phyloP scores from a whole-genome alignment of 192 early-diverging fungal species.

The Coemansia guatemalensis region DNA sequence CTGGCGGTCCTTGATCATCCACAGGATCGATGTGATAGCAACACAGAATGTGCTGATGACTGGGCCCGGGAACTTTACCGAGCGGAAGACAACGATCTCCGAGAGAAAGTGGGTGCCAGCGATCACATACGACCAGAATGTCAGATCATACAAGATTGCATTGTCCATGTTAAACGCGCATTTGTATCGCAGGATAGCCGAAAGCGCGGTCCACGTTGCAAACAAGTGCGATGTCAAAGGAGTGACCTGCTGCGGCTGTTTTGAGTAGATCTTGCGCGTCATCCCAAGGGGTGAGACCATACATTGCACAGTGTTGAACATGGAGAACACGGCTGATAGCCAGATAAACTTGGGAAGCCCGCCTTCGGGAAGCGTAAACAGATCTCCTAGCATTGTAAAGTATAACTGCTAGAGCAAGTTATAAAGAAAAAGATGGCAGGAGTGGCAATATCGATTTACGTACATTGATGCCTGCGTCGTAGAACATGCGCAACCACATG shows the following conservation, averaged over 20 bases:
- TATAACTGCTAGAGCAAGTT: not conserved
- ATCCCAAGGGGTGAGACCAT: slow-evolving; percentile 69
- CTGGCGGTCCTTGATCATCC: slow-evolving; percentile 51
- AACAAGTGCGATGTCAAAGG: slow-evolving; percentile 77
- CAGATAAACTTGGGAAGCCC: slow-evolving; percentile 71
- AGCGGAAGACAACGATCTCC: slow-evolving; percentile 65
- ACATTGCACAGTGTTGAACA: slow-evolving; percentile 87
- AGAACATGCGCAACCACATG: too few species aligned
- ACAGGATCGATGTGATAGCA: slow-evolving; percentile 56
- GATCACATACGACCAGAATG: slow-evolving; percentile 70
- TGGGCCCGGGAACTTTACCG: slow-evolving; percentile 61
- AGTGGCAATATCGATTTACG: too few species aligned
- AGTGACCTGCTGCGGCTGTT: slow-evolving; percentile 64
- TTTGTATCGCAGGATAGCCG: slow-evolving; percentile 79
- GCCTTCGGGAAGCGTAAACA: slow-evolving; percentile 44
- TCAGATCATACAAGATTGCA: slow-evolving; percentile 38
- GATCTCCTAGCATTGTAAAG: slow-evolving; percentile 25
- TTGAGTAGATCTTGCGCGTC: slow-evolving; percentile 73
- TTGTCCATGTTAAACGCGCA: slow-evolving; percentile 82
- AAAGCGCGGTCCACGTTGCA: slow-evolving; percentile 86
- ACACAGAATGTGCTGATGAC: slow-evolving; percentile 67
- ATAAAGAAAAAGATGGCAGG: not conserved
- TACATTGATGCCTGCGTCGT: too few species aligned
- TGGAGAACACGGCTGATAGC: slow-evolving; percentile 69
- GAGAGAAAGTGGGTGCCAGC: slow-evolving; percentile 68